Conservation (phyloP, 805 yeast genomes). For the Saitoella complicata region DNA sequence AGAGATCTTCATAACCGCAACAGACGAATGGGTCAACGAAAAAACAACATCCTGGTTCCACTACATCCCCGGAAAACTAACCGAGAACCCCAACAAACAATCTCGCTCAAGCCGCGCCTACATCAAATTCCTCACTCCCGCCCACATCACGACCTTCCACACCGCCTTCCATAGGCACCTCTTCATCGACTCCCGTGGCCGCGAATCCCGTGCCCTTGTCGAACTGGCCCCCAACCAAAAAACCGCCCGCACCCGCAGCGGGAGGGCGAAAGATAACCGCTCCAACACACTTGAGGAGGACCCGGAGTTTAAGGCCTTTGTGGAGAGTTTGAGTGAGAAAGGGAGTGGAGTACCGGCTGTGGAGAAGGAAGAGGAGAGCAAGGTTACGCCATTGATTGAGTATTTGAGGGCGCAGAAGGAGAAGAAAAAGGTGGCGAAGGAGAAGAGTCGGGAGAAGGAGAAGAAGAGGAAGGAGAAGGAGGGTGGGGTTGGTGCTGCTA, state of each 20-base stretch:
- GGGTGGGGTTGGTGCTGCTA: not conserved
- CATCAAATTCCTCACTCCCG: slow-evolving; percentile 22
- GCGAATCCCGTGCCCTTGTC: slow-evolving; percentile 11
- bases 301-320: slow-evolving; percentile 19
- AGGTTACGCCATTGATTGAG: slow-evolving; percentile 11
- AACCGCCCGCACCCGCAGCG: slow-evolving; percentile 12
- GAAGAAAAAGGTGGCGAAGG: slow-evolving; percentile 3
- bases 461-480: slow-evolving; percentile 1
- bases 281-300: slow-evolving; percentile 10
- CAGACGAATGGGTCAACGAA: slow-evolving; percentile 14
- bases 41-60: slow-evolving; percentile 12
- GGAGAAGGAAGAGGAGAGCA: not conserved
- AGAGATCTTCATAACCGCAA: slow-evolving; percentile 20
- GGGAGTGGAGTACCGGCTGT: slow-evolving; percentile 1
- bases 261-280: slow-evolving; percentile 19
- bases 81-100: slow-evolving; percentile 22
- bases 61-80: slow-evolving; percentile 15
- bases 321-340: slow-evolving; percentile 16
- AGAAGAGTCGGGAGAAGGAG: slow-evolving; percentile 4
- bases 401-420: slow-evolving; percentile 9
- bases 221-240: slow-evolving; percentile 17
- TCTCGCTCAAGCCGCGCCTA: slow-evolving; percentile 31
- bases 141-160: slow-evolving; percentile 21
- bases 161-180: slow-evolving; percentile 18
- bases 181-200: slow-evolving; percentile 16